Base-by-base conservation (phyloP, 2,329 filamentous ascomycete genomes). In the Epichloe sylvatica region DNA sequence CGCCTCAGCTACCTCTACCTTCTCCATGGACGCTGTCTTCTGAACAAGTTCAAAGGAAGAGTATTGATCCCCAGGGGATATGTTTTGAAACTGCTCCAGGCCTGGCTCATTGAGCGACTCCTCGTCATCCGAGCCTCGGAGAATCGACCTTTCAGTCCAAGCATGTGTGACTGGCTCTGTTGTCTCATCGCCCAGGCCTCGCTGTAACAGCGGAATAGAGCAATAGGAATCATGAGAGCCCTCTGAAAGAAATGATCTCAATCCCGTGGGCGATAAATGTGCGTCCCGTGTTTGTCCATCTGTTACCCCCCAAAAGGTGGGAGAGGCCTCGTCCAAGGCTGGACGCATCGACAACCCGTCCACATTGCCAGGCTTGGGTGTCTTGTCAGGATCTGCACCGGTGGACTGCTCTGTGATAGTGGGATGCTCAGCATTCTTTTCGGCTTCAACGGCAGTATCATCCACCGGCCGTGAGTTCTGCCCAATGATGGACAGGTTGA, bases 131-230 rank as follows among this genome's bases (percentile, higher is more conserved):
- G 72, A 67, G 0, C 66, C 74, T 47, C 72, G 69, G 4, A 80
- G 66, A 30, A 81, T 62, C 0, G 79, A 81, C 40, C 68, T 71
- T 38, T 78, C 66, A 9, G 72, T 73, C 78, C 78, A 81, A 34
- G 37, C 39, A 13, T 23, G 46, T 13, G 46, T 39, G 4, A 13
- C 21, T 12, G 35, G 19, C 51, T 73, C 70, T 5, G 61, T 64
- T 11, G 67, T 67, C 53, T 78, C 74, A 40, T 79, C 75, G 0
- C 71, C 73, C 33, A 74, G 61, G 3, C 76, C 84, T 46, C 84
- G 78, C 53, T 91, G 83, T 12, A 94, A 73, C 7, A 92, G 73
- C 4, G 88, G 86, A 35, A 83, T 80, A 0, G 86, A 90, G 38
- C 78, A 83, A 61, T 88, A 89, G 0, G 86, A 91, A 46, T 83